phyloP scores from a whole-genome alignment of 2,329 filamentous ascomycete genomes.

The Aspergillus unguis region DNA sequence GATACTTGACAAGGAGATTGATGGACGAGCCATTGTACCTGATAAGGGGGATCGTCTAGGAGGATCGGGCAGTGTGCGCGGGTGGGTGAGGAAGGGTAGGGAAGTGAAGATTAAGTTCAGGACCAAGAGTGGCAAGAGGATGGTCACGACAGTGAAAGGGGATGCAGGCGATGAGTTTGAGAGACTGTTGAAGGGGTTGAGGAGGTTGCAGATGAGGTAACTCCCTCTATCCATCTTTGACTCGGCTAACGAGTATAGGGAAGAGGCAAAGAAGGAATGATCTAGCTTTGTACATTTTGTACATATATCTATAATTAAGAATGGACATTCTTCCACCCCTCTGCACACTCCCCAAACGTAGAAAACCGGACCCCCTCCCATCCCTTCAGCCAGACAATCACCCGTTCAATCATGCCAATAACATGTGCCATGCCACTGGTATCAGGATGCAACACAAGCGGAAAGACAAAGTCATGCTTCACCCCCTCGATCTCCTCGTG shows the following conservation, averaged over 20 bases:
- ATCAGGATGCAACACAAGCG: constrained; percentile 56
- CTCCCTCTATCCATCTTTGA: background rate
- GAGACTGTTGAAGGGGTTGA: constrained; percentile 9
- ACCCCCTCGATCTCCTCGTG: constrained; percentile 48
- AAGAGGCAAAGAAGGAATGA: background rate
- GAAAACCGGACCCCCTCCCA: constrained; percentile 33
- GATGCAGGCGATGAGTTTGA: constrained; percentile 3
- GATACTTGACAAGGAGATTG: background rate
- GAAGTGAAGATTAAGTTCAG: background rate
- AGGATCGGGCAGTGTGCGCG: constrained; percentile 1
- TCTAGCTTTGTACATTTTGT: no score
- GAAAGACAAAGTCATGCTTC: constrained; percentile 46
- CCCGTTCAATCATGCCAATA: constrained; percentile 55
- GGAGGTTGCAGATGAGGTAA: constrained; percentile 11
- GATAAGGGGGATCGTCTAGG: background rate
- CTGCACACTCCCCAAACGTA: constrained; percentile 9
- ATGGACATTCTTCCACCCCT: constrained; percentile 3
- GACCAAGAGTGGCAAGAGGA: background rate
- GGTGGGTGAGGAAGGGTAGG: constrained; percentile 11
- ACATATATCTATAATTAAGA: background rate
- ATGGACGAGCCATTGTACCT: background rate
- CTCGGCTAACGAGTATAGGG: background rate
- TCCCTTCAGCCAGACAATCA: constrained; percentile 50
- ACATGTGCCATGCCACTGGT: constrained; percentile 61
- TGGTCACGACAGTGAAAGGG: background rate